A percentile compares a stretch with the other conserved stretches of the same genome.
These are phyloP conservation scores for Umbelopsis vinacea DNA, from an alignment of 192 early-diverging fungal genomes.

Conservation along the genomic window DNA sequence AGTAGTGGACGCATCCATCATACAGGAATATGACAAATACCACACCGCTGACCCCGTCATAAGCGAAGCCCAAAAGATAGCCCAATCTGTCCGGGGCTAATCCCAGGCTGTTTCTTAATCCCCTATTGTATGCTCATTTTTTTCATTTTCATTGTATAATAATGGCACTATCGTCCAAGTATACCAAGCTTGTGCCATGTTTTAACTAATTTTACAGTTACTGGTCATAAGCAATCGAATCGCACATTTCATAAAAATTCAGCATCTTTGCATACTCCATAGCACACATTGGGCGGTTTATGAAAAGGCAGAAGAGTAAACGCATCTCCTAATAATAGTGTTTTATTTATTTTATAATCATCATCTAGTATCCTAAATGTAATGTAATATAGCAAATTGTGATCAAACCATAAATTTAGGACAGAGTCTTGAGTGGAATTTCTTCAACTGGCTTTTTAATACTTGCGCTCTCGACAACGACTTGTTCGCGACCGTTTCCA, in stretches of 20 bases:
- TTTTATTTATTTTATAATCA: not conserved
- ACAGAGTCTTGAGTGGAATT: not conserved
- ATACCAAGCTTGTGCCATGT: too few relatives aligned
- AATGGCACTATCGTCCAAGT: too few relatives aligned
- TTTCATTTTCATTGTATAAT: not conserved
- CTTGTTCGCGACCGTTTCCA: not conserved
- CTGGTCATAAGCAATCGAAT: too few relatives aligned
- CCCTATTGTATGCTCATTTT: not conserved
- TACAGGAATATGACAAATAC: not conserved
- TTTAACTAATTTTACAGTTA: too few relatives aligned
- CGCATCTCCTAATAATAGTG: too few relatives aligned
- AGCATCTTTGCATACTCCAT: too few relatives aligned
- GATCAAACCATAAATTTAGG: not conserved
- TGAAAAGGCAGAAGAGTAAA: too few relatives aligned
- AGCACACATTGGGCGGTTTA: too few relatives aligned
- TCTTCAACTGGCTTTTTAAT: not conserved
- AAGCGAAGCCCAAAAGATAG: slow-evolving; percentile 14
- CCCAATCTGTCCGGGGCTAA: not conserved
- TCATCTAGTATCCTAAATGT: not conserved
- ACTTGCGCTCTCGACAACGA: not conserved
- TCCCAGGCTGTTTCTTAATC: not conserved
- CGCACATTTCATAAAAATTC: too few relatives aligned
- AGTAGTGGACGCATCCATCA: not conserved
- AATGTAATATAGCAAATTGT: not conserved
- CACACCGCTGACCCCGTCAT: not conserved